Evolutionary conservation across 805 yeast species (phyloP).

Genomic region (Metschnikowia bowlesiae): DNA sequence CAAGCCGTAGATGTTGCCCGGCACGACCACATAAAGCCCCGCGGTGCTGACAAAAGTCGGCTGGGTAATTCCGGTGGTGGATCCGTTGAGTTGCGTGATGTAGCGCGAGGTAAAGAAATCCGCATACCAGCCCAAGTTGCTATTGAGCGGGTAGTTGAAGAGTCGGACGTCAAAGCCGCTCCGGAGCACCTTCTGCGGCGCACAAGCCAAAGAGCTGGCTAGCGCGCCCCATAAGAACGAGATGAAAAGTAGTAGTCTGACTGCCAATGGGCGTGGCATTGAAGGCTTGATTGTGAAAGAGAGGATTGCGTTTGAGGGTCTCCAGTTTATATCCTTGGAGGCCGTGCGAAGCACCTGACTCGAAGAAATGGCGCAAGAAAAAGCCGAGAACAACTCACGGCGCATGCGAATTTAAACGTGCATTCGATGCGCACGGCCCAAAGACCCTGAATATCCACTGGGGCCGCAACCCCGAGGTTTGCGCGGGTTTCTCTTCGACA

Average conservation of each 20-base stretch:
- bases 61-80: constrained; percentile 7
- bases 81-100: not conserved
- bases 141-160: constrained; percentile 4
- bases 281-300: not conserved
- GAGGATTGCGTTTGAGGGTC: not conserved
- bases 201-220: not conserved
- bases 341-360: not conserved
- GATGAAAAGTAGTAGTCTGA: not conserved
- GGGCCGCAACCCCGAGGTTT: too few relatives aligned
- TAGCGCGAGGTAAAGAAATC: constrained; percentile 8
- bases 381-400: not conserved
- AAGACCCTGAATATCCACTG: too few relatives aligned
- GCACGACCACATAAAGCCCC: not conserved
- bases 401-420: too few relatives aligned
- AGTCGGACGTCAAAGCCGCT: constrained; percentile 9
- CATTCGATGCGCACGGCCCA: too few relatives aligned
- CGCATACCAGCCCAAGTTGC: constrained; percentile 6
- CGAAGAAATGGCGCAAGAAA: not conserved
- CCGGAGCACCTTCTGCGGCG: not conserved
- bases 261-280: not conserved
- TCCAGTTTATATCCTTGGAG: too few relatives aligned
- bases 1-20: constrained; percentile 6
- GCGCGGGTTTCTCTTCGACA: too few relatives aligned
- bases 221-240: not conserved
- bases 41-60: constrained; percentile 5